These are phyloP conservation scores for Clonostachys byssicola DNA, from an alignment of 2,329 filamentous ascomycete genomes.

Conservation along the genomic window DNA sequence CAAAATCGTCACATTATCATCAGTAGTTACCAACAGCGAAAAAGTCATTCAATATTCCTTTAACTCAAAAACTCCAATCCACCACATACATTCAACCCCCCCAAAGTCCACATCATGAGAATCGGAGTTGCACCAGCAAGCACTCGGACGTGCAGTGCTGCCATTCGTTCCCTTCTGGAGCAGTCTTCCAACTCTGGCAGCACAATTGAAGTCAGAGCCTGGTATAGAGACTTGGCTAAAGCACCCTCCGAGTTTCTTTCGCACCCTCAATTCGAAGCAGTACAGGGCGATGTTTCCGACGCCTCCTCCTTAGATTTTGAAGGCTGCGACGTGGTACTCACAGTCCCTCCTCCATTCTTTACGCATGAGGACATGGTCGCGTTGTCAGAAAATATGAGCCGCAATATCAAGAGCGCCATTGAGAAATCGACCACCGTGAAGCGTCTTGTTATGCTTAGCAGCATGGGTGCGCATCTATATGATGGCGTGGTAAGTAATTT, in stretches of 20 bases:
- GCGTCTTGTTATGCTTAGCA: slow-evolving; percentile 12
- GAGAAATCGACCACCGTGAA: slow-evolving; percentile 9
- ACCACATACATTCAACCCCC: neutral
- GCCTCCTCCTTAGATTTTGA: slow-evolving; percentile 18
- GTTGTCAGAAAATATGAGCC: slow-evolving; percentile 9
- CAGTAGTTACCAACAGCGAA: no score
- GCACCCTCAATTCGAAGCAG: slow-evolving; percentile 13
- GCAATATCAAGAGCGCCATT: slow-evolving; percentile 12
- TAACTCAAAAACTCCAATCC: no score
- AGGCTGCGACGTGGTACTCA: slow-evolving; percentile 18
- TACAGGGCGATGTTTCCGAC: slow-evolving; percentile 20
- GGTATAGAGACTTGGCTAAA: slow-evolving; percentile 21
- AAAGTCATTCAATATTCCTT: no score
- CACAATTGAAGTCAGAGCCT: slow-evolving; percentile 11
- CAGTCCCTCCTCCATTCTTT: slow-evolving; percentile 20
- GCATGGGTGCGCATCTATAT: slow-evolving; percentile 13
- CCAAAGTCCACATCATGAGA: slow-evolving; percentile 9
- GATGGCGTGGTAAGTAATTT: slow-evolving; percentile 10
- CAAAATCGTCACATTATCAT: no score
- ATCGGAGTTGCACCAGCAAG: slow-evolving; percentile 23
- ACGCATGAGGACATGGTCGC: slow-evolving; percentile 14
- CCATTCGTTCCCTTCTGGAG: slow-evolving; percentile 18
- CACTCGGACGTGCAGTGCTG: slow-evolving; percentile 18
- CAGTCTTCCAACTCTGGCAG: neutral
- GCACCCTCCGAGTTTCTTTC: slow-evolving; percentile 18